Evolutionary conservation across 345 rosid species (phyloP).

Genomic region (Hevea brasiliensis): DNA sequence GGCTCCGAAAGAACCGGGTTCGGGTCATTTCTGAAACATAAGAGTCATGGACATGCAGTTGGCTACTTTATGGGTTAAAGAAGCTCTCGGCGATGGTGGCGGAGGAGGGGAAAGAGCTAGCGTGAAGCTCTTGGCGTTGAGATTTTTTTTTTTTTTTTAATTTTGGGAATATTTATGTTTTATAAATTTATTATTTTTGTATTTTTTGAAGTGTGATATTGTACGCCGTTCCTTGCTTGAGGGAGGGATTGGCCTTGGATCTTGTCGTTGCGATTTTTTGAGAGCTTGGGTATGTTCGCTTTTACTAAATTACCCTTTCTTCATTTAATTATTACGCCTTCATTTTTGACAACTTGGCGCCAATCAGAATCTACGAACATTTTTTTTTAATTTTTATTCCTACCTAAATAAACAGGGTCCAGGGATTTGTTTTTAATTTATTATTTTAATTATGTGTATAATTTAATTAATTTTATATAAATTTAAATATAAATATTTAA

Average conservation of each 20-base stretch:
- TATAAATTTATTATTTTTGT: not conserved
- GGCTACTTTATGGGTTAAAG: not conserved
- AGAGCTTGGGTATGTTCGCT: conserved; percentile 5
- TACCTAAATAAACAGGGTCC: too few relatives aligned
- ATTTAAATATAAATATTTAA: too few relatives aligned
- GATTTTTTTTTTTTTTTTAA: conserved; percentile 6
- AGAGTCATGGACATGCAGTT: conserved; percentile 26
- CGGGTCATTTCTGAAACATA: conserved; percentile 54
- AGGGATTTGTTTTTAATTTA: too few relatives aligned
- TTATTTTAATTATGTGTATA: too few relatives aligned
- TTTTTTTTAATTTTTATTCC: not conserved
- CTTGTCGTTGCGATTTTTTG: conserved; percentile 41
- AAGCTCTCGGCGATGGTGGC: conserved; percentile 12
- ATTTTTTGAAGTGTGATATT: not conserved
- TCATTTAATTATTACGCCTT: too few relatives aligned
- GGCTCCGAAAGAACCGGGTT: conserved; percentile 38
- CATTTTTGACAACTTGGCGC: not conserved
- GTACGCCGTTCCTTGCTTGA: conserved; percentile 35
- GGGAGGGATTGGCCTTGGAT: conserved; percentile 20
- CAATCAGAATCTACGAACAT: not conserved
- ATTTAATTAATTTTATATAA: too few relatives aligned
- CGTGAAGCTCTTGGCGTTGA: not conserved
- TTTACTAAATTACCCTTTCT: not conserved
- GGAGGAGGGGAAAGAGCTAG: not conserved
- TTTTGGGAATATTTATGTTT: not conserved